phyloP scores from a whole-genome alignment of 1,284 basidiomycete species.

The Neonothopanus nambi region DNA sequence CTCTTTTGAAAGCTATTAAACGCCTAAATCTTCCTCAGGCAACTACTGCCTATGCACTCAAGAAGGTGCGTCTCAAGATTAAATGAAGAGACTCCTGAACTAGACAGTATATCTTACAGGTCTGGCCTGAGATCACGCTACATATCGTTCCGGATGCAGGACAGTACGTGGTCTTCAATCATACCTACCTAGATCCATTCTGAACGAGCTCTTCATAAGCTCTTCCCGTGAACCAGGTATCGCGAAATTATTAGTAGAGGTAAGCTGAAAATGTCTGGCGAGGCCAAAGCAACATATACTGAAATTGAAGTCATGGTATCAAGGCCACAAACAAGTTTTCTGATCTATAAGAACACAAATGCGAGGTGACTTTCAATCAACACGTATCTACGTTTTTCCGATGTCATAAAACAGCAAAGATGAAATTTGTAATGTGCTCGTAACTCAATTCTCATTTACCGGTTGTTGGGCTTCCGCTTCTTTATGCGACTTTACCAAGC shows the following conservation, averaged over 20 bases:
- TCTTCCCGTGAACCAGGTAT: constrained; percentile 81
- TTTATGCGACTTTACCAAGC: too few relatives aligned
- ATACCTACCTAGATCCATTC: too few relatives aligned
- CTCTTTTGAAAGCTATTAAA: not conserved
- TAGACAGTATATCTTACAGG: constrained; percentile 31
- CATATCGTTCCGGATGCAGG: constrained; percentile 90
- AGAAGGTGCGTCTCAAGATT: constrained; percentile 47
- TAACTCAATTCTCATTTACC: too few relatives aligned
- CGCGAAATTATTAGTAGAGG: constrained; percentile 74
- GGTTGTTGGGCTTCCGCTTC: too few relatives aligned
- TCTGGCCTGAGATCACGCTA: constrained; percentile 80
- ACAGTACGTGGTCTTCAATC: constrained; percentile 38
- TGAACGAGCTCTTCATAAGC: constrained; percentile 7
- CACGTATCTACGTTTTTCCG: too few relatives aligned
- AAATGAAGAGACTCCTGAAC: constrained; percentile 7
- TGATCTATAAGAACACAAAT: too few relatives aligned
- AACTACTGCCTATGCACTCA: constrained; percentile 79
- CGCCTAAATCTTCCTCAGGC: constrained; percentile 39
- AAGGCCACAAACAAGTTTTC: constrained; percentile 49
- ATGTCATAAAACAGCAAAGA: too few relatives aligned
- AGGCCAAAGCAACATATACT: not conserved
- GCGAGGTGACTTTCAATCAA: too few relatives aligned
- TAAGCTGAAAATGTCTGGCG: constrained; percentile 26
- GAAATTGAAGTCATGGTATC: constrained; percentile 2
- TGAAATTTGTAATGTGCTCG: too few relatives aligned